phyloP scores from a whole-genome alignment of 2,329 filamentous ascomycete species.

The Cercospora sojina region DNA sequence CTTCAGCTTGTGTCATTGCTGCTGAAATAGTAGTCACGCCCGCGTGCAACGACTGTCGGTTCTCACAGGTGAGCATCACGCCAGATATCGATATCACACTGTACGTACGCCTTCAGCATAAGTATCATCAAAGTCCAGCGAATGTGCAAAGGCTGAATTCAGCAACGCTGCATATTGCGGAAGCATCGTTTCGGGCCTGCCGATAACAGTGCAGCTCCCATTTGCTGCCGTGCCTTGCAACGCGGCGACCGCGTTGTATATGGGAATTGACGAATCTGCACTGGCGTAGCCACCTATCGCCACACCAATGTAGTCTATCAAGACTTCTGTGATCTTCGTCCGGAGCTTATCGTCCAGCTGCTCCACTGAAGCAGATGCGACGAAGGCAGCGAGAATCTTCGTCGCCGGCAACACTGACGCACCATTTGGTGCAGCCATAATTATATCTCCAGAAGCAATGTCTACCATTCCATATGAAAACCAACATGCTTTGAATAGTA shows the following conservation, averaged over 20 bases:
- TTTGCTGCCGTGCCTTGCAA: constrained; percentile 28
- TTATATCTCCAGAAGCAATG: neutral
- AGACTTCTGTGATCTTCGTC: constrained; percentile 35
- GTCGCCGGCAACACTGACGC: constrained; percentile 28
- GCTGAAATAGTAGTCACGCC: constrained; percentile 45
- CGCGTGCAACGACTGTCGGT: constrained; percentile 41
- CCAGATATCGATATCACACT: neutral
- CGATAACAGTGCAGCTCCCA: constrained; percentile 39
- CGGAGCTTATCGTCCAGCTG: constrained; percentile 27
- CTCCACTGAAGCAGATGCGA: constrained; percentile 23
- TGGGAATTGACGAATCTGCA: constrained; percentile 32
- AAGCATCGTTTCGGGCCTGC: constrained; percentile 37
- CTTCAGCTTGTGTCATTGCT: constrained; percentile 39
- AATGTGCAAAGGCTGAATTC: constrained; percentile 47
- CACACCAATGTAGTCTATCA: constrained; percentile 36
- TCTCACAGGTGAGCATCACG: neutral
- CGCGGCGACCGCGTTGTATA: constrained; percentile 30
- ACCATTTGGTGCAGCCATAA: neutral
- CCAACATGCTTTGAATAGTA: neutral
- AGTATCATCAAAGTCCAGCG: constrained; percentile 50
- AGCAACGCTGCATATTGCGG: constrained; percentile 45
- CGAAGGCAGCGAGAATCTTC: constrained; percentile 31
- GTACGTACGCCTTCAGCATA: constrained; percentile 38
- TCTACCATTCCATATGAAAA: neutral
- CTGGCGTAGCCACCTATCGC: constrained; percentile 30